Evolutionary conservation across 441 rosid genomes (phyloP).

Genomic region (Francoa sonchifolia): DNA sequence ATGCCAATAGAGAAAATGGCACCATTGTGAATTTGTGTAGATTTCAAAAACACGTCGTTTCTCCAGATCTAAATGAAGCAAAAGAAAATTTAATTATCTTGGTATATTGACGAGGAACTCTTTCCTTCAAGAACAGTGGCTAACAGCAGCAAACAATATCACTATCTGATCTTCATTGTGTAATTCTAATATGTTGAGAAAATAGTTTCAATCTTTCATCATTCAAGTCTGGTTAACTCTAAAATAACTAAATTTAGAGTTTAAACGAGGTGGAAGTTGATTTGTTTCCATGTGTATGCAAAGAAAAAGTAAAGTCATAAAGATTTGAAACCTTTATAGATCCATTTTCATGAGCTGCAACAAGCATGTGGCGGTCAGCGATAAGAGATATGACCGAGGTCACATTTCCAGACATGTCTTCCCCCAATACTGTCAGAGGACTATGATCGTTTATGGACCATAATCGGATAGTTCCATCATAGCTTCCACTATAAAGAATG

Average conservation of each 20-base stretch:
- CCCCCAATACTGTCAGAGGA: constrained; percentile 61
- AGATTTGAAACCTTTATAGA: constrained; percentile 42
- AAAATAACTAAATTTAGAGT: neutral
- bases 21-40: constrained; percentile 40
- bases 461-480: constrained; percentile 81
- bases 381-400: constrained; percentile 48
- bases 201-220: neutral
- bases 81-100: constrained; percentile 1
- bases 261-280: neutral
- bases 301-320: constrained; percentile 1
- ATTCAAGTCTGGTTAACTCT: neutral
- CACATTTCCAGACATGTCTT: constrained; percentile 35
- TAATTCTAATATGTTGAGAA: neutral
- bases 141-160: too few species aligned
- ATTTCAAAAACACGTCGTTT: constrained; percentile 45
- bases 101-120: neutral
- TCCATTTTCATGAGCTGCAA: constrained; percentile 72
- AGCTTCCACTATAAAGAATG: constrained; percentile 80
- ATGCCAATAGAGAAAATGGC: constrained; percentile 44
- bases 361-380: constrained; percentile 34
- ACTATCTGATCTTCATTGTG: too few species aligned
- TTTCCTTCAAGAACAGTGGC: neutral
- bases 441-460: constrained; percentile 80
- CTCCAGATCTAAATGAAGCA: constrained; percentile 54
- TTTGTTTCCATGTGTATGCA: too few species aligned